phyloP scores from a whole-genome alignment of 306 rosid genomes.

The Casuarina equisetifolia region DNA sequence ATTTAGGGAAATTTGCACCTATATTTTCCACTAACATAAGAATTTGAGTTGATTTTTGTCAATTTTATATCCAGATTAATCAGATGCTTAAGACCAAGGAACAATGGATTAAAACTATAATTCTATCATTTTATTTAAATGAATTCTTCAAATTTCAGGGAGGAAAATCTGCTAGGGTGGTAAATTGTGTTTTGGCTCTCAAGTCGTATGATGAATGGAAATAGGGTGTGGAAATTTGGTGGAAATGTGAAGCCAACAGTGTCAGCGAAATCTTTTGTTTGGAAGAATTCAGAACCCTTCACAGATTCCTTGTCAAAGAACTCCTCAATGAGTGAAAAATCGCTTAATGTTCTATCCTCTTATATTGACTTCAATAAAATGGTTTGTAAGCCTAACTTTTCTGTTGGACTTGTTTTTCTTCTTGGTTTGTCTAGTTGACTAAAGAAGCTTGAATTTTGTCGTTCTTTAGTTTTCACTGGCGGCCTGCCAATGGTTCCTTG shows the following conservation, averaged over 20 bases:
- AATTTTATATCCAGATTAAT: neutral
- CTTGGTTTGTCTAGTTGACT: conserved; percentile 20
- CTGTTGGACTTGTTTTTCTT: conserved; percentile 19
- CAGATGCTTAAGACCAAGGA: neutral
- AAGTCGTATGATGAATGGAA: conserved; percentile 92
- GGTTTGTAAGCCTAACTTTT: conserved; percentile 64
- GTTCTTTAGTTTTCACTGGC: conserved; percentile 19
- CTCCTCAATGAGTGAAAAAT: conserved; percentile 63
- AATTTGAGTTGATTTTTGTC: neutral
- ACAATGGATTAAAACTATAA: neutral
- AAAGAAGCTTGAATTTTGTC: neutral
- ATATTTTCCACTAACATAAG: neutral
- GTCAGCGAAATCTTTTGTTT: conserved; percentile 57
- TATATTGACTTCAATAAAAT: conserved; percentile 70
- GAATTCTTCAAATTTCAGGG: conserved; percentile 48
- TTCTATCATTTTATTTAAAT: conserved; percentile 17
- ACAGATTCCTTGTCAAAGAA: conserved; percentile 69
- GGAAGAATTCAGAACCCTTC: conserved; percentile 87
- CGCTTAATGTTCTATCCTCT: conserved; percentile 34
- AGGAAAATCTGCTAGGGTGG: conserved; percentile 83
- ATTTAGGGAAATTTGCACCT: neutral
- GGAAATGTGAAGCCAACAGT: conserved; percentile 63
- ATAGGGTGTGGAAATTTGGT: conserved; percentile 82
- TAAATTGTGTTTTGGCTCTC: conserved; percentile 69
- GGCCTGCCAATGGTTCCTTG: conserved; percentile 63